Evolutionary conservation across 176 grass and related monocot genomes (phyloP), one percentile per base, ranked within the genome.

Genomic region (Aegilops bicornis): DNA sequence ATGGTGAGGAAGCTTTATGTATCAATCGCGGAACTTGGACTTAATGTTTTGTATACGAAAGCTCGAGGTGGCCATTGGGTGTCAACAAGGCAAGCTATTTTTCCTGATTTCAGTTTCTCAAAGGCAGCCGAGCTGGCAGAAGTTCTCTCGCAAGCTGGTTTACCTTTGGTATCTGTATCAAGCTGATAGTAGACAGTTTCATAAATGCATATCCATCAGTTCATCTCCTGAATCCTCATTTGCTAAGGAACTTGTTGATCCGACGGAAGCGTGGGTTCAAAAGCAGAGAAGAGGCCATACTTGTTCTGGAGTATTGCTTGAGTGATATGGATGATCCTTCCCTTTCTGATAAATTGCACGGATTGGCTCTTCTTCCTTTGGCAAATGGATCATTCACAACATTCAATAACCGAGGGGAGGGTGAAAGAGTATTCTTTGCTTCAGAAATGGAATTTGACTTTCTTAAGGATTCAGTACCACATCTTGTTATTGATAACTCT

Each of bases 61-160:
- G 91, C 91, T 89, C 91, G 93, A 92, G 93, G 93, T 63, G 96
- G 96, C 22, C 96, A 95, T 84, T 98, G 96, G 96, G 81, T 98
- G 42, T 90, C 96, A 85, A 90, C 93, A 76, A 94, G 88, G 85
- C 93, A 95, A 91, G 90, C 96, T 82, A 95, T 98, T 87, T 98
- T 98, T 77, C 93, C 93, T 29, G 96, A 98, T 94, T 94, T 92
- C 78, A 85, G 76, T 88, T 98, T 95, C 79, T 78, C 91, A 88
- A 94, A 95, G 68, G 93, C 84, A 79, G 54, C 76, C 12, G 89
- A 98, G 45, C 86, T 98, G 60, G 56, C 88, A 81, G 96, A 98
- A 89, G 81, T 92, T 89, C 90, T 98, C 73, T 84, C 93, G 39
- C 77, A 94, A 92, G 91, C 96, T 89, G 96, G 93, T 73, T 82